Base-by-base conservation (phyloP, 2,329 filamentous ascomycete species). In the Fusarium pseudoanthophilum region DNA sequence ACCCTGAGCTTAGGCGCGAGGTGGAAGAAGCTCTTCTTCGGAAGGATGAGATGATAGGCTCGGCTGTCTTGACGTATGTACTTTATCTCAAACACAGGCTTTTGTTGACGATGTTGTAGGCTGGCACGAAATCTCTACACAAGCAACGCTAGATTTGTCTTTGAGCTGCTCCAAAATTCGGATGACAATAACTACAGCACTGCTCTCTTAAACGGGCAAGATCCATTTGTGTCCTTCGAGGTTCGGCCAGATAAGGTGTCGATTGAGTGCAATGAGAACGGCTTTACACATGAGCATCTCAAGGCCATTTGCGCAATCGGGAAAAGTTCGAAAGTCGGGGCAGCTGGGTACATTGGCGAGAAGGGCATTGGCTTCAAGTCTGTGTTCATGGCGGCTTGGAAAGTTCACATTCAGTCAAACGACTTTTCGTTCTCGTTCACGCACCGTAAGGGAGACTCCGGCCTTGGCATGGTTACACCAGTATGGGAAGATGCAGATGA, bases 341-440 rank as follows among this genome's bases (percentile, higher is more conserved):
- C 78, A 0, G 80, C 83, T 11, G 83, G 83, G 2, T 87, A 85
- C 45, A 85, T 86, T n/a, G 85, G 85, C 5, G 84, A 85, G 62
- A 87, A 87, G 60, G 85, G 86, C 15, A 85, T 87, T 21, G 86
- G 86, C 0, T 87, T 87, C 78, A 87, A 88, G 67, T 86, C 85
- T 0, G 84, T 86, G 2, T 88, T 88, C 68, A 86, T 81, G 74
- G 85, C 80, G 0, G 84, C 85, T 0, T 82, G 78, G 64, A 82
- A 81, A 34, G 85, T 85, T 9, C 81, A 82, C 43, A 85, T 88
- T 21, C 81, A 82, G 28, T 88, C 85, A 1, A 82, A 83, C 0
- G 24, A 68, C 32, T 85, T 83, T 64, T 83, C 82, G 0, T 88
- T 88, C 75, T 82, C 78, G 13, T 86, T 88, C 69, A 74, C 55